Conservation (phyloP, 768 basidiomycete genomes). For the Tulasnella calospora region DNA sequence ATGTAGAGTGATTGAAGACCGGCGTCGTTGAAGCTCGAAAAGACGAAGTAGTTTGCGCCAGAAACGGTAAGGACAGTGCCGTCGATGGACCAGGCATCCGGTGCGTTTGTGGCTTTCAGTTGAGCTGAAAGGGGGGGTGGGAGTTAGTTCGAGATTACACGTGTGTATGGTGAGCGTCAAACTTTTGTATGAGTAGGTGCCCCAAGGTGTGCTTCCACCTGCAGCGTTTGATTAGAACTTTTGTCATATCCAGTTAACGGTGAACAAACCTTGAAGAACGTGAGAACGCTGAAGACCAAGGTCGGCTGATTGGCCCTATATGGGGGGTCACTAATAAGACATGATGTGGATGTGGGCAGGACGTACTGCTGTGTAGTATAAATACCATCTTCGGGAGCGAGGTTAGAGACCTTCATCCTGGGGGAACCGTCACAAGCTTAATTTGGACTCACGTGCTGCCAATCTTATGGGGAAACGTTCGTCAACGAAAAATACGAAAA, state of each 20-base stretch:
- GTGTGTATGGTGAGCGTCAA: not conserved
- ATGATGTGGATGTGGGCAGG: not conserved
- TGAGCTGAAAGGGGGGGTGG: not conserved
- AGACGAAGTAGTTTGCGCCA: conserved; percentile 7
- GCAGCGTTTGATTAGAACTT: not conserved
- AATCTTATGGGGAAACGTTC: not conserved
- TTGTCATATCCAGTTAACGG: not conserved
- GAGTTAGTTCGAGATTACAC: too few species aligned
- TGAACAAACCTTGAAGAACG: conserved; percentile 6
- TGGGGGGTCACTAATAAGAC: not conserved
- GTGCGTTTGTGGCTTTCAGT: conserved; percentile 3
- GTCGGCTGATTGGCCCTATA: not conserved
- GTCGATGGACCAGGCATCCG: conserved; percentile 11
- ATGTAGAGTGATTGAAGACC: conserved; percentile 18
- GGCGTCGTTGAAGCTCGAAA: not conserved
- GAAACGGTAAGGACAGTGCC: not conserved
- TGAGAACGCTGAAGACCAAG: not conserved
- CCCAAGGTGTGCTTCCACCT: conserved; percentile 6
- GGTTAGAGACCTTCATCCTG: not conserved
- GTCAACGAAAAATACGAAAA: not conserved
- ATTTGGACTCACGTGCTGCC: not conserved
- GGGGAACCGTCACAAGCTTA: not conserved
- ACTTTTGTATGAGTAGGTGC: conserved; percentile 6
- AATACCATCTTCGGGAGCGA: not conserved
- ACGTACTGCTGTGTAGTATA: not conserved